Evolutionary conservation across 2,329 filamentous ascomycete genomes (phyloP).

Genomic region (Fusarium tjaetaba): DNA sequence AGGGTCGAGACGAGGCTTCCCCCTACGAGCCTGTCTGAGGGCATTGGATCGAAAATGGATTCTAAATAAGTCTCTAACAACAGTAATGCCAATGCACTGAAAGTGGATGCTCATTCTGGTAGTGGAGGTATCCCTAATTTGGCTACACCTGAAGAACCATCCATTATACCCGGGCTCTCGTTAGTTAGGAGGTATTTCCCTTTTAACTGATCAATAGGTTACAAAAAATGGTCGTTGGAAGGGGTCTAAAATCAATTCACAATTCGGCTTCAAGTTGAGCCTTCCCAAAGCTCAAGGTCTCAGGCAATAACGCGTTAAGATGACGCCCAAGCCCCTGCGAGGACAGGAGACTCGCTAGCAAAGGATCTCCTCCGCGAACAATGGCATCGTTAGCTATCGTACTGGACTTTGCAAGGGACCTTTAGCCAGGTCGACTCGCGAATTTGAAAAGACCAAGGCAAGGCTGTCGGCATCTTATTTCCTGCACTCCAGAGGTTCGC

Average conservation of each 20-base stretch:
- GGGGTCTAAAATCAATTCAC: not conserved
- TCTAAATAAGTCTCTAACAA: not conserved
- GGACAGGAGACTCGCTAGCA: not conserved
- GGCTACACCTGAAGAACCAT: not conserved
- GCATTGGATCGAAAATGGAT: not conserved
- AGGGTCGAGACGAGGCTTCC: not conserved
- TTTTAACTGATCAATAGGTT: not conserved
- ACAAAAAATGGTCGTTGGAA: not conserved
- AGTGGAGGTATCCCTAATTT: not conserved
- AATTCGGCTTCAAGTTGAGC: not conserved
- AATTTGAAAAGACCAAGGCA: not conserved
- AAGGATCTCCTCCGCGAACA: not conserved
- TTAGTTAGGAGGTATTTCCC: not conserved
- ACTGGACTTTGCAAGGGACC: not conserved
- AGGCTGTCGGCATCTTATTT: not conserved
- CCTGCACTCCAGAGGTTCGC: not conserved
- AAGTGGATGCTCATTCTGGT: not conserved
- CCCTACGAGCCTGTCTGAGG: not conserved
- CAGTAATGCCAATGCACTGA: not conserved
- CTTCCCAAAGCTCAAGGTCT: not conserved
- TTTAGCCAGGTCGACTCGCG: not conserved
- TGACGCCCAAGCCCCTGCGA: not conserved
- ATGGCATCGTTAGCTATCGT: not conserved
- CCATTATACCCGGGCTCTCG: not conserved
- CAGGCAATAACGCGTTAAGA: not conserved